Conservation (phyloP, 1,139 yeast genomes). For the Candida smagusa region DNA sequence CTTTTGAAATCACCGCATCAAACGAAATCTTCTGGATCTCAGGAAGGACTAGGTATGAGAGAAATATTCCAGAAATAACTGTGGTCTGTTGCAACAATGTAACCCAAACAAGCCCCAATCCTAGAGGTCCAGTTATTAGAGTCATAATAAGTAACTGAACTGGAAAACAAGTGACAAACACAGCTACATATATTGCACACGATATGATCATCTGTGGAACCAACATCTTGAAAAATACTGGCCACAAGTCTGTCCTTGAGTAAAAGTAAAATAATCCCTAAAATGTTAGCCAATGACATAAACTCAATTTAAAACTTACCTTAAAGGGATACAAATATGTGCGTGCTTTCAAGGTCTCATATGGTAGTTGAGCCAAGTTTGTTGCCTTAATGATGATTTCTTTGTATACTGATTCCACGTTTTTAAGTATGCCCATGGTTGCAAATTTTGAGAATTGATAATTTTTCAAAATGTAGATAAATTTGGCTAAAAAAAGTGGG, state of each 20-base stretch:
- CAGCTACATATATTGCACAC: constrained; percentile 35
- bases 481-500: no score
- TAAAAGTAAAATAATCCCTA: constrained; percentile 48
- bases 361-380: constrained; percentile 10
- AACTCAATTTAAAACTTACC: constrained; percentile 16
- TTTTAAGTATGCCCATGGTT: not conserved
- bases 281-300: constrained; percentile 7
- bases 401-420: not conserved
- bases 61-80: constrained; percentile 47
- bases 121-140: constrained; percentile 54
- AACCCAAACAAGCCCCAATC: constrained; percentile 52
- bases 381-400: not conserved
- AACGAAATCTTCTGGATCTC: constrained; percentile 53
- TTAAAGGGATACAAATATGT: constrained; percentile 26
- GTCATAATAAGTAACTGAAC: constrained; percentile 44
- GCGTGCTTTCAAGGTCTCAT: constrained; percentile 16
- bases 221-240: constrained; percentile 43
- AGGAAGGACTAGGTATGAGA: constrained; percentile 53
- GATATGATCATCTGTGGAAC: constrained; percentile 48
- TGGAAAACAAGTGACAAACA: constrained; percentile 44
- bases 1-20: constrained; percentile 52
- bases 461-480: no score
- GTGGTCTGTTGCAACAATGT: constrained; percentile 52
- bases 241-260: constrained; percentile 49
- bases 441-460: no score